A percentile compares a stretch with the other conserved stretches of the same genome.
phyloP scores from a whole-genome alignment of 1,284 basidiomycete species.

The Irpex lacteus region DNA sequence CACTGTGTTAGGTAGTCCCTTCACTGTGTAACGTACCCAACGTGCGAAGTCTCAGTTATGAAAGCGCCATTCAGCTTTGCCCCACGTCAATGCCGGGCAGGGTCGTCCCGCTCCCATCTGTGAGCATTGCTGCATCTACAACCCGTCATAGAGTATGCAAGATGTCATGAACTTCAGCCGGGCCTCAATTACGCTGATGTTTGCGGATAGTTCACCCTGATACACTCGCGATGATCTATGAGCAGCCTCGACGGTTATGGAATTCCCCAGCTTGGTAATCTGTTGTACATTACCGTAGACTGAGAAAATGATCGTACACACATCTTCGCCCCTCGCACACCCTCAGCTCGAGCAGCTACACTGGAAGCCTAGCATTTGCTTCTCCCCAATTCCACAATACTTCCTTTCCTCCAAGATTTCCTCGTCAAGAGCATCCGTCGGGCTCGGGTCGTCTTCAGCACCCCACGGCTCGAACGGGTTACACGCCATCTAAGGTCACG shows the following conservation, averaged over 20 bases:
- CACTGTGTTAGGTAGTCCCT: not conserved
- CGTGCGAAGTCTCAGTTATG: not conserved
- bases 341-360: slow-evolving; percentile 86
- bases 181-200: not conserved
- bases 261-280: not conserved
- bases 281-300: not conserved
- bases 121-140: no score
- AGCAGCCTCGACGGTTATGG: not conserved
- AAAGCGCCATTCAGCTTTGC: not conserved
- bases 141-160: not conserved
- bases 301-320: not conserved
- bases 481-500: slow-evolving; percentile 63
- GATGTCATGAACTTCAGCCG: not conserved
- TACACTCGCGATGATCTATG: not conserved
- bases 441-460: slow-evolving; percentile 48
- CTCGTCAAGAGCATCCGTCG: slow-evolving; percentile 42
- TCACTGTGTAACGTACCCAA: not conserved
- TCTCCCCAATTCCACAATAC: slow-evolving; percentile 77
- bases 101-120: not conserved
- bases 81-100: not conserved
- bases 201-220: not conserved
- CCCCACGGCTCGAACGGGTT: slow-evolving; percentile 82
- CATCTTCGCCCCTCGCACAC: not conserved
- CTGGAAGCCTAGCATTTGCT: slow-evolving; percentile 83
- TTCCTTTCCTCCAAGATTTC: slow-evolving; percentile 74